Base-by-base conservation (phyloP, 139 green algal species). In the Chlamydomonas schloesseri region DNA sequence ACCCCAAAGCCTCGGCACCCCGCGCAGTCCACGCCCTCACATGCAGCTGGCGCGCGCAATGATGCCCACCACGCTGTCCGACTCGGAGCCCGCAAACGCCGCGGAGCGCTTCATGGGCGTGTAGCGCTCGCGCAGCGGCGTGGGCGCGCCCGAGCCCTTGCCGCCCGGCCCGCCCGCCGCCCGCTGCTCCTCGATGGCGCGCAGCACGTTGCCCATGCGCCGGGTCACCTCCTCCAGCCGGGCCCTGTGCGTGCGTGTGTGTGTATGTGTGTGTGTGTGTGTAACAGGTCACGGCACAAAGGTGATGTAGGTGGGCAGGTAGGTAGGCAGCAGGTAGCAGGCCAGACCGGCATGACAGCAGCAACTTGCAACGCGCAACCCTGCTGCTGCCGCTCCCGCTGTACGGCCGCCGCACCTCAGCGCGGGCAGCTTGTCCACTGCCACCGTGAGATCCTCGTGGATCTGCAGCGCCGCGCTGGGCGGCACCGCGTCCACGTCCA, bases 151-250 rank as follows among this genome's bases (percentile, higher is more conserved):
- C 53, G 23, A 28, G 24, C n/a, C 47, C 1, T 29, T 18, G 42
- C 42, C 42, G 42, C 42, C 42, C 42, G 42, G 42, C 42, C 42
- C 42, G 42, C 42, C 42, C 42, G 42, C 42, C 0, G 21, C 15
- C 20, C 36, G 68, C 67, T 85, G 79, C 31, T 68, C 47, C 47
- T 85, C 67, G 34, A 85, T 68, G 6, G 79, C 79, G 11, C 24
- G 18, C 46, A 85, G 70, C n/a, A 85, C 79, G 65, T 76, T 76
- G 65, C 46, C 29, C 79, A 85, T 53, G 3, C 79, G 79, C 79
- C 15, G 64, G 11, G n/a, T 58, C 6, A 85, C 79, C 79, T 85
- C 79, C 13, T 85, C 79, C n/a, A 85, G 29, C 47, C 79, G 79
- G 1, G 79, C 79, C 47, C 79, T 85, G 78, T n/a, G n/a, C n/a